A percentile compares a stretch with the other conserved stretches of the same genome.
These are phyloP conservation scores for Trametes meyenii DNA, from an alignment of 768 basidiomycete species.

Conservation along the genomic window DNA sequence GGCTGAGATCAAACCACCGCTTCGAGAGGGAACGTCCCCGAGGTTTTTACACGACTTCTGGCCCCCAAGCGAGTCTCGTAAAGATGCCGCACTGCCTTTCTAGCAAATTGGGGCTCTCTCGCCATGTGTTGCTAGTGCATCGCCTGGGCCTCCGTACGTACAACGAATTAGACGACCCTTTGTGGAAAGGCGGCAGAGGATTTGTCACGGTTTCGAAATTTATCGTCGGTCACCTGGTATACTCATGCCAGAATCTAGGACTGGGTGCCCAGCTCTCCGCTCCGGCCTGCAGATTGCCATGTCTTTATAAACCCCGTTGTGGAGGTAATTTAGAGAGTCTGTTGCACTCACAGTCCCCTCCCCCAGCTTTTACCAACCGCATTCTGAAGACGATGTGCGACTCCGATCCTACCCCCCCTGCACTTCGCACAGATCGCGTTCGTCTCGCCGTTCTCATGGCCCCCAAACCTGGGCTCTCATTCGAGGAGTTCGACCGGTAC, in stretches of 20 bases:
- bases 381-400: background rate
- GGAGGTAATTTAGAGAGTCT: background rate
- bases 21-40: background rate
- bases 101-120: background rate
- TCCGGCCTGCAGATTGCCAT: background rate
- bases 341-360: background rate
- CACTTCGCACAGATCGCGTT: constrained; percentile 35
- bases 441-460: constrained; percentile 35
- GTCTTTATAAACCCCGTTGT: background rate
- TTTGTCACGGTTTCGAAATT: background rate
- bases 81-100: background rate
- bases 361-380: background rate
- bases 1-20: background rate
- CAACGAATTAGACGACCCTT: background rate
- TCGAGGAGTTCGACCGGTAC: constrained; percentile 36
- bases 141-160: too few species aligned
- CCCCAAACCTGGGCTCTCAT: constrained; percentile 31
- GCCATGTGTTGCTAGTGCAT: background rate
- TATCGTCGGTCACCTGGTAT: background rate
- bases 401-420: background rate
- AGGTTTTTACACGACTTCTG: background rate
- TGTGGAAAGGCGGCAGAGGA: background rate
- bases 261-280: background rate
- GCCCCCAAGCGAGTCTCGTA: background rate
- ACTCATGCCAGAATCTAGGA: background rate